These are phyloP conservation scores for Globisporangium iwayamae DNA, from an alignment of 352 stramenopile genomes.

Conservation along the genomic window DNA sequence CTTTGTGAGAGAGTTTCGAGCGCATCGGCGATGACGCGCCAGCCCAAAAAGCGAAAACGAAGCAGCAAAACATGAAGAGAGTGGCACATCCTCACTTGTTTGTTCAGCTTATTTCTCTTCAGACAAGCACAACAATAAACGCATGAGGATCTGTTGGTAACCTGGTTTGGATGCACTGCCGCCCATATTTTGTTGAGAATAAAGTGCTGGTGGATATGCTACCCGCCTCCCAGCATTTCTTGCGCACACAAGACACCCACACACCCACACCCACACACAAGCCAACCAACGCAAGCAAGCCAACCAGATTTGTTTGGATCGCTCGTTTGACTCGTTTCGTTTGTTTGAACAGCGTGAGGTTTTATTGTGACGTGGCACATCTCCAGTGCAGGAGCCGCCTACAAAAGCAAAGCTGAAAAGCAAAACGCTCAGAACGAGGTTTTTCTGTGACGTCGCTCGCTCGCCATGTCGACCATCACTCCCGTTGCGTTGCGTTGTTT, in stretches of 20 bases:
- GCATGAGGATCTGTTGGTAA: background rate
- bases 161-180: no score
- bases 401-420: no score
- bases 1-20: background rate
- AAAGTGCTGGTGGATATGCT: no score
- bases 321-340: no score
- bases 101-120: background rate
- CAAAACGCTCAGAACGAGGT: background rate
- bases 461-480: constrained; percentile 9
- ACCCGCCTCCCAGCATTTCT: no score
- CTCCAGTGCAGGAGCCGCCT: background rate
- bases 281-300: no score
- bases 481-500: background rate
- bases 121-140: constrained; percentile 6
- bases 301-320: no score
- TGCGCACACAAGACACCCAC: no score
- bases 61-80: background rate
- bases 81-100: no score
- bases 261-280: no score
- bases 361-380: constrained; percentile 12
- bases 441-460: constrained; percentile 12
- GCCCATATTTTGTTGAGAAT: no score
- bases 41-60: background rate
- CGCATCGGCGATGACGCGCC: background rate
- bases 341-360: background rate